Evolutionary conservation across 2,329 filamentous ascomycete genomes (phyloP).

Genomic region (Colletotrichum sp.): DNA sequence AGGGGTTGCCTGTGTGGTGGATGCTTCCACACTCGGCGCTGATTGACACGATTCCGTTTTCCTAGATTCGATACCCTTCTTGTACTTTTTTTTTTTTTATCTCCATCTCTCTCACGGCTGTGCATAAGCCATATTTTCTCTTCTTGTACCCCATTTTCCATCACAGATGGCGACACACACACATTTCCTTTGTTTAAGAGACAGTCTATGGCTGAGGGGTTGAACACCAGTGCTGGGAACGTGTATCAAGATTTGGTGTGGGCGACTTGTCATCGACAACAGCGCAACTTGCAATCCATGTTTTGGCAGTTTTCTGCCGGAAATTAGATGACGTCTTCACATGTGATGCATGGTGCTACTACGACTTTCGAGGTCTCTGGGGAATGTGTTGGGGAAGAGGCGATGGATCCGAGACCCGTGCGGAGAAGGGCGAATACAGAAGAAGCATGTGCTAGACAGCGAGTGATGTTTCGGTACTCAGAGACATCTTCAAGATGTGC

Average conservation of each 20-base stretch:
- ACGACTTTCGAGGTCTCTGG: neutral
- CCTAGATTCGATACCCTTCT: conserved; percentile 31
- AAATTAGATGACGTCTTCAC: neutral
- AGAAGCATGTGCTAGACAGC: neutral
- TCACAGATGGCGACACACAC: neutral
- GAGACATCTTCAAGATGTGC: neutral
- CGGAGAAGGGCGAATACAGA: neutral
- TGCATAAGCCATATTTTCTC: neutral
- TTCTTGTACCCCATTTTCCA: conserved; percentile 4
- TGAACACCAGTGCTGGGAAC: neutral
- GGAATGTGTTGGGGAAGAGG: neutral
- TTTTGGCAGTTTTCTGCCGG: neutral
- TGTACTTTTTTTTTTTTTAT: conserved; percentile 4
- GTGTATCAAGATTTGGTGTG: neutral
- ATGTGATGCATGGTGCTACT: neutral
- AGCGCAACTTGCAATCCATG: neutral
- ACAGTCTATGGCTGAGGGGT: neutral
- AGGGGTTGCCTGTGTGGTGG: neutral
- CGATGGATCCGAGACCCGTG: neutral
- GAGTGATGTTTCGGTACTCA: neutral
- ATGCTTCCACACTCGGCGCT: neutral
- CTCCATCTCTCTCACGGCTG: neutral
- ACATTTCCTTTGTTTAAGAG: neutral
- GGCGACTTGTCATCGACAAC: neutral
- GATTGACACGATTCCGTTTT: conserved; percentile 23